Evolutionary conservation across 805 yeast genomes (phyloP), one percentile per base, ranked within the genome.

Genomic region (Wickerhamomyces alni): DNA sequence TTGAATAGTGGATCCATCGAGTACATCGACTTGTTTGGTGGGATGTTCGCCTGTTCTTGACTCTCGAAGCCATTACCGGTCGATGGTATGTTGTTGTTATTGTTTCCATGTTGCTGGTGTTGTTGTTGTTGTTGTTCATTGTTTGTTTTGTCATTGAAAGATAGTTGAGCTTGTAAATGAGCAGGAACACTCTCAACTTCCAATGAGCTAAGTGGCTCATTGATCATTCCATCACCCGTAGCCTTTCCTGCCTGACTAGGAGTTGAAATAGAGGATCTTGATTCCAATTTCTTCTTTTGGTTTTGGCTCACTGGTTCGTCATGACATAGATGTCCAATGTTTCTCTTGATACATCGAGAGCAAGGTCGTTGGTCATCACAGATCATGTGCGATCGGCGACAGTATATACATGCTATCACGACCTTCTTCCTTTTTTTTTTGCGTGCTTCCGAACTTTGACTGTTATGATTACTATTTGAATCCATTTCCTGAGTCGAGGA

Each of bases 301-400:
- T 46, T 48, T 21, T 50, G 51, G 8, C 48, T 47, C 3, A 52
- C 55, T 1, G 59, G 59, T 31, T 55, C 57, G 37, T 55, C 59
- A 33, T 52, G 58, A 54, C 98, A 89, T 24, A 89, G 62, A 60
- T 88, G 95, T 4, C 93, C 89, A 35, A 89, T 91, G 30, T 85
- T 85, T 49, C 97, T 68, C 59, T 84, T 86, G 9, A 89, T 69
- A 61, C 98, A 89, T 32, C 96, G 69, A 37, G 79, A 74, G 54
- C 95, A 86, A 7, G 93, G 81, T 46, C 64, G 71, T 79, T 52
- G 87, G 31, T 80, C 82, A 58, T 88, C 95, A 63, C 98, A 89
- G 24, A 87, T 84, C 89, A 89, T 86, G 59, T 89, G 98, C 0
- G 96, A 86, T 39, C 98, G 68, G 30, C 96, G 75, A 58, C 97